phyloP scores from a whole-genome alignment of 106 monocot genomes.

The Dendrobium nobile region DNA sequence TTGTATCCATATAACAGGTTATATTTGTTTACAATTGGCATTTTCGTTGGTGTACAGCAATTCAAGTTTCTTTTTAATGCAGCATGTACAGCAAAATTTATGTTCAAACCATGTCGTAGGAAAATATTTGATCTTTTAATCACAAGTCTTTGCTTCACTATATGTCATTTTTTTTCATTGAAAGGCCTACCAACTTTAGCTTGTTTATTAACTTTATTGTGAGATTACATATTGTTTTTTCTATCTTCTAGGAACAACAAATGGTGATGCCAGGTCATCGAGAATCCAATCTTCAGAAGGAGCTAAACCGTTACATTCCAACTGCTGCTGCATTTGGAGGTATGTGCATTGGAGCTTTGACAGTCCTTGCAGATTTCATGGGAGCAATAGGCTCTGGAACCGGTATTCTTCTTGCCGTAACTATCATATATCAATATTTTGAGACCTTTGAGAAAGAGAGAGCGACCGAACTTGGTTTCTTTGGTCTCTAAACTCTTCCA shows the following conservation, averaged over 20 bases:
- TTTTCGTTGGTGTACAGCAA: no score
- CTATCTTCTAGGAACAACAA: slow-evolving; percentile 44
- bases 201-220: neutral
- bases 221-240: neutral
- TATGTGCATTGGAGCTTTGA: slow-evolving; percentile 57
- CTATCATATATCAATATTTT: slow-evolving; percentile 22
- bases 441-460: slow-evolving; percentile 24
- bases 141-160: no score
- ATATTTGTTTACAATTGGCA: no score
- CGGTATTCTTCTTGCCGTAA: slow-evolving; percentile 55
- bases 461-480: slow-evolving; percentile 19
- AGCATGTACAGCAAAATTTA: no score
- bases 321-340: slow-evolving; percentile 66
- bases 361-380: slow-evolving; percentile 64
- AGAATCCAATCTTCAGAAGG: slow-evolving; percentile 63
- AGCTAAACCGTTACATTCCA: slow-evolving; percentile 57
- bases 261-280: slow-evolving; percentile 73
- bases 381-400: slow-evolving; percentile 62
- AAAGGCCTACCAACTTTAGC: no score
- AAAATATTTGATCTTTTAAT: no score
- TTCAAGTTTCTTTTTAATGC: no score
- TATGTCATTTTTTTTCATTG: no score
- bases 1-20: no score
- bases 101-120: no score
- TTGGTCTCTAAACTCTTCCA: neutral